Percentiles rank a stretch among this genome's conserved stretches.
phyloP scores from a whole-genome alignment of 2,329 filamentous ascomycete genomes.

The Chaetothyriales sp. region DNA sequence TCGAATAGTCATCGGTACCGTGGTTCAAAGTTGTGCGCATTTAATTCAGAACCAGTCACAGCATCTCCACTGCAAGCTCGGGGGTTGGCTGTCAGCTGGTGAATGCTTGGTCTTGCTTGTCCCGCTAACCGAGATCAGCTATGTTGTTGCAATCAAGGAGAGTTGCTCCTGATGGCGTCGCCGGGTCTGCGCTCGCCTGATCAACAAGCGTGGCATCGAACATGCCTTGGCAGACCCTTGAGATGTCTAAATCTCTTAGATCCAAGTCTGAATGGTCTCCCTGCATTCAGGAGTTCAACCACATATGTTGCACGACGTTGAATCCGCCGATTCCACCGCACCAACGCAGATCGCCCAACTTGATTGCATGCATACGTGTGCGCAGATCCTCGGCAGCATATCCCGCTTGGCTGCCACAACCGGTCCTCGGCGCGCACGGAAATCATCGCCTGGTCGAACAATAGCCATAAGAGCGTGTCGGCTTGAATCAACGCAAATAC shows the following conservation, averaged over 20 bases:
- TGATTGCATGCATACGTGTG: neutral
- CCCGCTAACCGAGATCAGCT: neutral
- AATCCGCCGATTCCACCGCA: neutral
- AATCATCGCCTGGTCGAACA: neutral
- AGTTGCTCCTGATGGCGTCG: neutral
- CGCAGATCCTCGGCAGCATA: neutral
- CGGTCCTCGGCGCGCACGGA: neutral
- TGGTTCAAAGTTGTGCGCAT: neutral
- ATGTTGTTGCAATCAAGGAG: neutral
- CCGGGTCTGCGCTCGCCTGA: neutral
- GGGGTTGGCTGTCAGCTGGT: neutral
- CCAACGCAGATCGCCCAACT: neutral
- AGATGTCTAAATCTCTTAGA: neutral
- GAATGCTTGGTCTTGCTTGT: neutral
- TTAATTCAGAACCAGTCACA: neutral
- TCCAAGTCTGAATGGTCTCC: neutral
- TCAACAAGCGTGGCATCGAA: neutral
- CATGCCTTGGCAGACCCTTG: neutral
- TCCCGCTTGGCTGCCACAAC: neutral
- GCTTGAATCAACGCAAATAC: neutral
- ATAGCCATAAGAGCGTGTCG: neutral
- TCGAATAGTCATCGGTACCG: neutral
- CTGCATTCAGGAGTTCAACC: neutral
- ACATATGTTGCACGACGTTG: neutral
- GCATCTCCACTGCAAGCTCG: neutral